These are phyloP conservation scores for Leptoxyphium fumago DNA, from an alignment of 2,329 filamentous ascomycete species.

Conservation along the genomic window DNA sequence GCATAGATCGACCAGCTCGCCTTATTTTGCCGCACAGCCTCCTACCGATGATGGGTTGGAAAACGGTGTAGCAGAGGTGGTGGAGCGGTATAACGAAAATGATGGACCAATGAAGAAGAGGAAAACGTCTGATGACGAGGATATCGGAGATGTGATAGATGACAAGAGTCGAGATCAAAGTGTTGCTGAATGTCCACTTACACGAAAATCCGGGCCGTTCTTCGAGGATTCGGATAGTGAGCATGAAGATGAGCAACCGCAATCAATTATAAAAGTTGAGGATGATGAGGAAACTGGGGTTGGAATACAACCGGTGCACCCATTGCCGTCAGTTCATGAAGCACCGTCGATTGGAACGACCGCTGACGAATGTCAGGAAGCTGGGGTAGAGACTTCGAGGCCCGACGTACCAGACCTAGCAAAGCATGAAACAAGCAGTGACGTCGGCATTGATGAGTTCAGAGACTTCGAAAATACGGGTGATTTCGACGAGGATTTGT, in stretches of 20 bases:
- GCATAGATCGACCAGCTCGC: conserved; percentile 2
- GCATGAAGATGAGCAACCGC: conserved; percentile 20
- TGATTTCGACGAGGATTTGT: conserved; percentile 46
- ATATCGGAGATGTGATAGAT: conserved; percentile 6
- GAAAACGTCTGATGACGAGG: conserved; percentile 14
- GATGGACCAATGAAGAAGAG: conserved; percentile 28
- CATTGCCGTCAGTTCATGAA: neutral
- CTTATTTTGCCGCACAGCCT: conserved; percentile 6
- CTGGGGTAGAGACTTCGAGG: neutral
- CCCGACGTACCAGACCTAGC: conserved; percentile 14
- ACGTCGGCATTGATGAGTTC: conserved; percentile 34
- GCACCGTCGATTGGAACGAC: neutral
- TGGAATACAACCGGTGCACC: neutral
- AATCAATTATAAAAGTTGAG: conserved; percentile 10
- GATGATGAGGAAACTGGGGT: neutral
- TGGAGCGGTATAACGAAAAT: conserved; percentile 29
- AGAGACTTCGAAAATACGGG: conserved; percentile 37
- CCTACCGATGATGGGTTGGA: conserved; percentile 10
- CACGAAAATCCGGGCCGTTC: conserved; percentile 43
- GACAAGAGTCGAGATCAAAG: conserved; percentile 16
- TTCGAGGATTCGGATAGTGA: conserved; percentile 56
- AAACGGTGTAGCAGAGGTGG: conserved; percentile 15
- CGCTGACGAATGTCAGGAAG: neutral
- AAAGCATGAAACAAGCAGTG: conserved; percentile 36
- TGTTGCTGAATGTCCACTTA: conserved; percentile 1